Percentiles rank a stretch among this genome's conserved stretches.
Conservation (phyloP, 768 basidiomycete species). For the Clathrus columnatus region DNA sequence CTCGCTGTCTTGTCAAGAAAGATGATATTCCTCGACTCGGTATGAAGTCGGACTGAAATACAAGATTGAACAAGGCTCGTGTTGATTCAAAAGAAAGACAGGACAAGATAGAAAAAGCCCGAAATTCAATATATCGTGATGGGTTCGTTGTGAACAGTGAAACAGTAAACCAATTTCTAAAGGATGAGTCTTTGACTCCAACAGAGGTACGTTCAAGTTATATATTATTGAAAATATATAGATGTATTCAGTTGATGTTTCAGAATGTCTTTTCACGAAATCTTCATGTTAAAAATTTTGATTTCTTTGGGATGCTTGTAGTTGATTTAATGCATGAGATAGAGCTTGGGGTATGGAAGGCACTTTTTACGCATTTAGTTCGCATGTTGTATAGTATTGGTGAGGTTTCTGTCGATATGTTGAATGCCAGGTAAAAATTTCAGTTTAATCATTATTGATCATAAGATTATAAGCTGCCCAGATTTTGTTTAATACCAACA, state of each 20-base stretch:
- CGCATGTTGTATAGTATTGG: slow-evolving; percentile 16
- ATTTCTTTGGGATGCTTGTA: slow-evolving; percentile 20
- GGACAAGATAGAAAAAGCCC: not conserved
- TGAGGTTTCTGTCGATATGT: not conserved
- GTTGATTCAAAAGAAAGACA: not conserved
- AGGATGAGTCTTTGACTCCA: slow-evolving; percentile 5
- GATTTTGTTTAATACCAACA: slow-evolving; percentile 11
- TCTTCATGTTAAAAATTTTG: slow-evolving; percentile 16
- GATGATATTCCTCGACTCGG: slow-evolving; percentile 14
- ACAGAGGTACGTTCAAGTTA: slow-evolving; percentile 5
- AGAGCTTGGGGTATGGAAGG: slow-evolving; percentile 29
- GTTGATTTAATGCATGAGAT: slow-evolving; percentile 26
- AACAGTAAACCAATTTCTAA: slow-evolving; percentile 2
- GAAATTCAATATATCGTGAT: slow-evolving; percentile 6
- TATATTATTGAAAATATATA: not conserved
- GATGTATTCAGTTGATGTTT: not conserved
- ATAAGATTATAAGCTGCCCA: not conserved
- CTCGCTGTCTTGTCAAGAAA: slow-evolving; percentile 20
- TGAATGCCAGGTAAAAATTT: slow-evolving; percentile 18
- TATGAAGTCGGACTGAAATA: not conserved
- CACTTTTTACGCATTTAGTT: slow-evolving; percentile 21
- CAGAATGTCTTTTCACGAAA: slow-evolving; percentile 26
- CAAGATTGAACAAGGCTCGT: not conserved
- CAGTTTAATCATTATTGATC: not conserved
- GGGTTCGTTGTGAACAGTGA: slow-evolving; percentile 1